These are phyloP conservation scores for Macrophomina tecta DNA, from an alignment of 2,329 filamentous ascomycete species.

Conservation along the genomic window DNA sequence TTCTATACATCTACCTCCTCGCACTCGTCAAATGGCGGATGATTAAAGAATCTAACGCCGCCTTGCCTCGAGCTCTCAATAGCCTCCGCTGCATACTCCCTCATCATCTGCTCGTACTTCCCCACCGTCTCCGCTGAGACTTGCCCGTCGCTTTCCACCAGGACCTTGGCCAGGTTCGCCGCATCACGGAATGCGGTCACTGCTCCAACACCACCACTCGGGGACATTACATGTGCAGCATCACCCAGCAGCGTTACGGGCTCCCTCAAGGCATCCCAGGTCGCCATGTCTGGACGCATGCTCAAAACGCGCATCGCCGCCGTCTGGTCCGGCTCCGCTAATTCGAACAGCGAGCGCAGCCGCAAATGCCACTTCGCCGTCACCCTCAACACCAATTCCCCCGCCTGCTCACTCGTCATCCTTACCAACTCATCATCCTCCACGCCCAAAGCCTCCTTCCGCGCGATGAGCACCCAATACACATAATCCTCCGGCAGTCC, in stretches of 20 bases:
- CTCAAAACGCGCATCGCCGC: conserved; percentile 44
- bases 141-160: conserved; percentile 36
- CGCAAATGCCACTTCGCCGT: conserved; percentile 32
- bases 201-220: conserved; percentile 53
- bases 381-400: conserved; percentile 29
- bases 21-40: conserved; percentile 9
- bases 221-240: conserved; percentile 54
- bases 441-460: conserved; percentile 28
- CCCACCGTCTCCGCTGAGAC: conserved; percentile 39
- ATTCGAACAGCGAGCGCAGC: conserved; percentile 30
- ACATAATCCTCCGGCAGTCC: conserved; percentile 39
- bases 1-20: background rate
- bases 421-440: conserved; percentile 26
- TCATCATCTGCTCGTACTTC: conserved; percentile 46
- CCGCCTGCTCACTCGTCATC: conserved; percentile 26
- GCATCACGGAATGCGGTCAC: conserved; percentile 54
- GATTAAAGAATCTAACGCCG: conserved; percentile 4
- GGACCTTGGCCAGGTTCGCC: conserved; percentile 47
- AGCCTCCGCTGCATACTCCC: conserved; percentile 42
- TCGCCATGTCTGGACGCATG: conserved; percentile 39
- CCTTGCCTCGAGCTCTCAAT: conserved; percentile 28
- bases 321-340: conserved; percentile 37
- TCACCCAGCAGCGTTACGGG: conserved; percentile 53
- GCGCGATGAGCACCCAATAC: conserved; percentile 43
- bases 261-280: conserved; percentile 38